phyloP scores from a whole-genome alignment of 2,329 filamentous ascomycete species.

The Bertia moriformis region DNA sequence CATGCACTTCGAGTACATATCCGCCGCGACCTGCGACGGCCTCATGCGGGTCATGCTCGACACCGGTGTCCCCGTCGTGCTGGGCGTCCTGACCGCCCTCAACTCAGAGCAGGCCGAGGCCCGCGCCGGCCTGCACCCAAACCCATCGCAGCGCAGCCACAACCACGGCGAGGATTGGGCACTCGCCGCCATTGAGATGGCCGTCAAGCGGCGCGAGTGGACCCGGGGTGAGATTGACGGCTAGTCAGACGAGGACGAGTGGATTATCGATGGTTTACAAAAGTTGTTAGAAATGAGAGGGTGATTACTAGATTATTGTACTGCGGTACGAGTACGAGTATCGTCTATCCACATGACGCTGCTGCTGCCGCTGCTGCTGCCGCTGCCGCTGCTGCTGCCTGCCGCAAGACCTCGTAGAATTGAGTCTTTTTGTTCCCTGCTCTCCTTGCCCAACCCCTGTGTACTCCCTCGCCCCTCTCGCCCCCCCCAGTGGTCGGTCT shows the following conservation, averaged over 20 bases:
- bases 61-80: conserved; percentile 73
- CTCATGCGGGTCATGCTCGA: conserved; percentile 92
- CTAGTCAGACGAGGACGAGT: not conserved
- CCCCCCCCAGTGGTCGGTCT: no score
- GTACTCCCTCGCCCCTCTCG: no score
- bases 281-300: conserved; percentile 7
- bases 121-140: conserved; percentile 55
- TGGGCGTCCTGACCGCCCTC: conserved; percentile 80
- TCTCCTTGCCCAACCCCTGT: no score
- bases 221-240: conserved; percentile 45
- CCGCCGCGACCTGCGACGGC: conserved; percentile 77
- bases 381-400: not conserved
- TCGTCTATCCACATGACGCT: not conserved
- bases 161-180: conserved; percentile 98
- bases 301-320: not conserved
- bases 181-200: conserved; percentile 82
- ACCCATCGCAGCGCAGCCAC: conserved; percentile 49
- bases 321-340: not conserved
- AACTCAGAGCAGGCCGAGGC: conserved; percentile 76
- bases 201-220: conserved; percentile 76
- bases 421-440: no score
- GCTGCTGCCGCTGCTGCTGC: not conserved
- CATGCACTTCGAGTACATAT: conserved; percentile 99
- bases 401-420: no score
- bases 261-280: conserved; percentile 4